Evolutionary conservation across 345 rosid genomes (phyloP).

Genomic region (Acer yangbiense): DNA sequence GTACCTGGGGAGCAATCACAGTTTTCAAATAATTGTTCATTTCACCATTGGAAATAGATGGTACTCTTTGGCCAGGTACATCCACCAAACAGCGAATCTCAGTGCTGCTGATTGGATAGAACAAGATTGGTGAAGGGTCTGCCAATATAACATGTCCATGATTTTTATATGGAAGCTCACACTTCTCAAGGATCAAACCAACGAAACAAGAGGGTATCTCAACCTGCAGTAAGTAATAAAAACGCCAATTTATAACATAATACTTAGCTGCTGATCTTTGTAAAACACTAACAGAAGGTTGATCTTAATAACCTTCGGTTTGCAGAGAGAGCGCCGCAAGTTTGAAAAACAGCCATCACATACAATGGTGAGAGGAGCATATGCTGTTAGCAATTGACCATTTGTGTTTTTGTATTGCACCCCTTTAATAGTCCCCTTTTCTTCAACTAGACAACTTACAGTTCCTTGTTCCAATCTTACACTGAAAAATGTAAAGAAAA

Average conservation of each 20-base stretch:
- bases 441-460: background rate
- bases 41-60: conserved; percentile 17
- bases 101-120: conserved; percentile 3
- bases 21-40: conserved; percentile 7
- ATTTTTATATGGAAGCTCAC: conserved; percentile 1
- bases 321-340: background rate
- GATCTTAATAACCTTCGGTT: background rate
- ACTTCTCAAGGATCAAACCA: conserved; percentile 1
- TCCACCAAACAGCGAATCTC: background rate
- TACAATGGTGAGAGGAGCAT: conserved; percentile 1
- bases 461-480: conserved; percentile 7
- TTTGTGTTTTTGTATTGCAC: background rate
- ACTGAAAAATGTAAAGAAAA: background rate
- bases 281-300: background rate
- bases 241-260: background rate
- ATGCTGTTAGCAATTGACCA: background rate
- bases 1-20: conserved; percentile 9
- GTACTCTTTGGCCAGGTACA: conserved; percentile 2
- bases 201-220: conserved; percentile 6
- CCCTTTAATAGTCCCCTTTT: conserved; percentile 6
- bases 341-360: conserved; percentile 7
- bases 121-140: conserved; percentile 5
- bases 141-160: conserved; percentile 3
- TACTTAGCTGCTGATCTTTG: background rate
- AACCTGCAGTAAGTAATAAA: background rate